These are phyloP conservation scores for Mortierella polycephala DNA, from an alignment of 371 early-diverging fungal genomes.

Conservation along the genomic window DNA sequence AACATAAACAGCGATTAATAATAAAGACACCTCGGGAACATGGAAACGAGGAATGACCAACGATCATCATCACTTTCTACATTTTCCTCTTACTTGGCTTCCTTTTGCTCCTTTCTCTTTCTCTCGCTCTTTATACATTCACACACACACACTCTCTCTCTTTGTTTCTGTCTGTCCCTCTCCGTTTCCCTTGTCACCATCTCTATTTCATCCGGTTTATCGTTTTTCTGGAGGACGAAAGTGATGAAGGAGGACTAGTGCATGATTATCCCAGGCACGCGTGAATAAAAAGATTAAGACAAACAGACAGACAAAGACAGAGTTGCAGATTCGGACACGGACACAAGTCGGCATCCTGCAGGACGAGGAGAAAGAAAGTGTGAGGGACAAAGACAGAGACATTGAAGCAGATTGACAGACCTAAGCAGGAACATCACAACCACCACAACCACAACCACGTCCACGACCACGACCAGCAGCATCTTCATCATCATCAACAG, in stretches of 20 bases:
- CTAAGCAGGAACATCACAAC: too few species aligned
- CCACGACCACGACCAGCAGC: too few species aligned
- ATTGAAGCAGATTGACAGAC: too few species aligned
- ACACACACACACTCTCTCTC: too few species aligned
- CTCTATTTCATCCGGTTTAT: not conserved
- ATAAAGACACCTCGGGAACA: not conserved
- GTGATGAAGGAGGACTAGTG: not conserved
- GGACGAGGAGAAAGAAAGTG: not conserved
- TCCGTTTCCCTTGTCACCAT: not conserved
- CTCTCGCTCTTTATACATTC: too few species aligned
- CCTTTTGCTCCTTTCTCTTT: not conserved
- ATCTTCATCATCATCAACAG: too few species aligned
- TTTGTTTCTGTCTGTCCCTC: not conserved
- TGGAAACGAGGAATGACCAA: not conserved
- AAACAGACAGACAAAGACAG: not conserved
- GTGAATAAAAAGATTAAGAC: not conserved
- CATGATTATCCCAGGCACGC: conserved; percentile 5
- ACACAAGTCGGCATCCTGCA: not conserved
- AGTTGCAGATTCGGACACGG: not conserved
- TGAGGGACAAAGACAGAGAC: too few species aligned
- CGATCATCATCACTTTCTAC: not conserved
- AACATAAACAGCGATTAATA: not conserved
- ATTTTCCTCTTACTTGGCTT: not conserved
- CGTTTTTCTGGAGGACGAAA: not conserved
- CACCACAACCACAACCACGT: too few species aligned